Conservation (phyloP, 345 rosid genomes). For the Lumnitzera littorea region DNA sequence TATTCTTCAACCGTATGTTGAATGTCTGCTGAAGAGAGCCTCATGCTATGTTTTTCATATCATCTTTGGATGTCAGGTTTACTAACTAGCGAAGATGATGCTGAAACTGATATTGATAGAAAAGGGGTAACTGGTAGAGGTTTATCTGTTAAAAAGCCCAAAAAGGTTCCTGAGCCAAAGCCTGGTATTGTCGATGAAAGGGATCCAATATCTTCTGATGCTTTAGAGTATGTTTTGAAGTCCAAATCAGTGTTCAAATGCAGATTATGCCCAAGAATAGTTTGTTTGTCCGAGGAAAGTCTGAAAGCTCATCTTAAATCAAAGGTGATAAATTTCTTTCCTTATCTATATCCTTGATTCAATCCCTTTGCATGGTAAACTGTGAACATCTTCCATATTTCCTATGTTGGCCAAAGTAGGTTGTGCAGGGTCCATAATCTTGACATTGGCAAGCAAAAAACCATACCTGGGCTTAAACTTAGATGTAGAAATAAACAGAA, state of each 20-base stretch:
- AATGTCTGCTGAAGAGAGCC: too few species aligned
- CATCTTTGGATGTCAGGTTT: conserved; percentile 22
- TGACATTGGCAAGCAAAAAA: too few species aligned
- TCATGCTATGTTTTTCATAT: conserved; percentile 8
- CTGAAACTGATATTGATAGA: conserved; percentile 28
- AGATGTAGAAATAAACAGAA: too few species aligned
- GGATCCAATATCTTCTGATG: conserved; percentile 30
- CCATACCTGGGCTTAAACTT: too few species aligned
- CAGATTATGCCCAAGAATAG: conserved; percentile 61
- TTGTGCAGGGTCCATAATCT: too few species aligned
- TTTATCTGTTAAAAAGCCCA: conserved; percentile 11
- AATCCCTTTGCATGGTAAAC: background rate
- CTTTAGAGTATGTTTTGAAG: conserved; percentile 52
- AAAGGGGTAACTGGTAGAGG: conserved; percentile 10
- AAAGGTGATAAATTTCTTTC: conserved; percentile 37
- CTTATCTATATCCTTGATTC: background rate
- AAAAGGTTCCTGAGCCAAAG: conserved; percentile 9
- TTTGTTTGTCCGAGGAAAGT: conserved; percentile 71
- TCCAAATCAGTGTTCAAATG: conserved; percentile 75
- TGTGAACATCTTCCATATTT: background rate
- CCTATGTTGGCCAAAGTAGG: background rate
- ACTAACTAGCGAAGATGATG: conserved; percentile 29
- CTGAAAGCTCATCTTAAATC: conserved; percentile 67
- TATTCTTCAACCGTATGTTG: too few species aligned
- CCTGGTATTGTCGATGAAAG: conserved; percentile 10